Base-by-base conservation (phyloP, 768 basidiomycete species). In the Lactarius hengduanensis region DNA sequence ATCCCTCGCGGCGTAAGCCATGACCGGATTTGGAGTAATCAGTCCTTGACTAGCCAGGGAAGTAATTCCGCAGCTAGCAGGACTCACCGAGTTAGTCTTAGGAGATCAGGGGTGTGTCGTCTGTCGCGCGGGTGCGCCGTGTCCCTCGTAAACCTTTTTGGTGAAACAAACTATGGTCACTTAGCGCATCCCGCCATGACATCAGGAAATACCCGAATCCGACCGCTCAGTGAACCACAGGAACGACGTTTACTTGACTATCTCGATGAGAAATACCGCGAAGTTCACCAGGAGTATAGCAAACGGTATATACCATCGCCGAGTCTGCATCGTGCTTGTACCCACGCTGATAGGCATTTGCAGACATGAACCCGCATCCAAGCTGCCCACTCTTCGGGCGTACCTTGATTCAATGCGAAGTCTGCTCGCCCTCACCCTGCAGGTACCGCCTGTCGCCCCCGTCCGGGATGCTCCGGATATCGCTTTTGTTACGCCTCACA, bases 11-110 rank as follows among this genome's bases (percentile, higher is more conserved):
- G 76, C 82, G 86, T 78, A 92, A 86, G 84, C 78, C 40, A 76
- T 84, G 87, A 81, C 70, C 67, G 81, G 76, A 79, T 83, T 86
- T 87, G 88, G 91, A 89, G 89, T 92, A 92, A 92, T 89, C 73
- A 78, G 87, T 78, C 84, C 88, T 84, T 86, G 87, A 85, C 84
- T 80, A 87, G 84, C 87, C 87, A 92, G 91, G 90, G 87, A 92
- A 92, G 91, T 81, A 88, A 92, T 92, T 92, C 87, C 85, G 90
- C 91, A 92, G 86, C 84, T 86, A 83, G 84, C 88, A 83, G 89
- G 85, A 80, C 83, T 83, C 76, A 85, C 91, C 90, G 86, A 92
- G 88, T 91, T 91, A 90, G 90, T 92, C 91, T 86, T 89, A 81
- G 88, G 90, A 91, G 90, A 91, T 76, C 84, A 89, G 90, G 89